Evolutionary conservation across 495 filamentous ascomycete genomes (phyloP), one percentile per base, ranked within the genome.

Genomic region (Aspergillus taichungensis): DNA sequence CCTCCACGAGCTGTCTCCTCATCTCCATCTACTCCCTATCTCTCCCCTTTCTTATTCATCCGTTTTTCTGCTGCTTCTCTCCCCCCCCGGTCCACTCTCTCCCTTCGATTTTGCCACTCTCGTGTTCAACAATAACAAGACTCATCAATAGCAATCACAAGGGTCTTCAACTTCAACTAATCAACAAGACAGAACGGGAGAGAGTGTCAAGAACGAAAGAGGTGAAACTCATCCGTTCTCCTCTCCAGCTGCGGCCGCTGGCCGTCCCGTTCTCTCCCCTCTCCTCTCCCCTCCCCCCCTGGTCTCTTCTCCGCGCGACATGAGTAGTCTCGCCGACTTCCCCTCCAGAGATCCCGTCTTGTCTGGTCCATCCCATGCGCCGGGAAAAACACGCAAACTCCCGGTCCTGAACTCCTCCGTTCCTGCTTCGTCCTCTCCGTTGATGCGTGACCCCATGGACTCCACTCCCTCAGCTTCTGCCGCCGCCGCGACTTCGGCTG

Each of bases 381-480:
- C 63, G 37, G 59, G 66, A 30, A 68, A 58, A 37, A 68, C 62
- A 42, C 66, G 67, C 53, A 68, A 69, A 42, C 58, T 75, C 44
- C 64, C 73, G 39, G 62, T 77, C 40, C 64, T 77, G 37, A 64
- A 66, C 30, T 68, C 62, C 30, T 62, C 64, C 34, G 54, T 56
- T 6, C 51, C 67, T 34, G 54, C 63, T 37, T 51, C 61, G 12
- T 69, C 72, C 12, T 52, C 56, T 31, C 60, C 54, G 13, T 59
- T 62, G 48, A 59, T 62, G 45, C 61, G 57, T 33, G 65, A 67
- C 33, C 66, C 66, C 30, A 77, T 76, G 72, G 74, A 76, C 24
- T 55, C 73, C 52, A 75, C 75, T 45, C 64, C 72, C 27, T 54
- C 70, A 44, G 49, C 66, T 43, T 62, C 73, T 30, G 58, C 59